These are phyloP conservation scores for Schizochytrium sp. DNA, from an alignment of 108 stramenopile genomes.

Conservation along the genomic window DNA sequence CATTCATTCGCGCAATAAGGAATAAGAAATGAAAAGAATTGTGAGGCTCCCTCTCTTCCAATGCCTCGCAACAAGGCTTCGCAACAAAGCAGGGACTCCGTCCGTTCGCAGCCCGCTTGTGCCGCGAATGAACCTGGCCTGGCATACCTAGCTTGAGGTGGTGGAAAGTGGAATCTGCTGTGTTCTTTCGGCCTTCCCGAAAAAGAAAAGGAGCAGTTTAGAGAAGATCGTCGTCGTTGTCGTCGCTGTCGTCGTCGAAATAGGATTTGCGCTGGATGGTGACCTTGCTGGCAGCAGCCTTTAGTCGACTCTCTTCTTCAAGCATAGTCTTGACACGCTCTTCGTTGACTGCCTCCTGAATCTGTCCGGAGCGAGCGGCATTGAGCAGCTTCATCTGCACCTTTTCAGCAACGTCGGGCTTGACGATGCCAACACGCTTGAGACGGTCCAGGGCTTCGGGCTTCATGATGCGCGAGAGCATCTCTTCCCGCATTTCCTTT, in stretches of 20 bases:
- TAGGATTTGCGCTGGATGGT: slow-evolving; percentile 7
- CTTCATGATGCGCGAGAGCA: not conserved
- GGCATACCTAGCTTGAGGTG: too few relatives aligned
- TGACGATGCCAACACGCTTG: slow-evolving; percentile 3
- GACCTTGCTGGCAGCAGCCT: not conserved
- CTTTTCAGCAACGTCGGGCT: not conserved
- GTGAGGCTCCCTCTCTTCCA: too few relatives aligned
- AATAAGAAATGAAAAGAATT: too few relatives aligned
- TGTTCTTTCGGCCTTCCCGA: too few relatives aligned
- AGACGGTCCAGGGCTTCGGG: not conserved
- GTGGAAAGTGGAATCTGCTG: too few relatives aligned
- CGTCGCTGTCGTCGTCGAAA: slow-evolving; percentile 3
- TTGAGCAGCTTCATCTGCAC: not conserved
- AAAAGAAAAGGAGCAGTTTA: not conserved
- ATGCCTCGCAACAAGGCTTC: too few relatives aligned
- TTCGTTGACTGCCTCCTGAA: not conserved
- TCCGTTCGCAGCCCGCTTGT: too few relatives aligned
- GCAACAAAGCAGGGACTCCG: too few relatives aligned
- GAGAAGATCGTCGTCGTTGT: not conserved
- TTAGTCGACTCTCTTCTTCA: not conserved
- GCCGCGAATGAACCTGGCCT: too few relatives aligned
- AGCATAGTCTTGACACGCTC: not conserved
- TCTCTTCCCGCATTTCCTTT: not conserved
- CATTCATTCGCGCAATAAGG: too few relatives aligned
- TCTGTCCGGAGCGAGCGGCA: not conserved